Evolutionary conservation across 2,329 filamentous ascomycete genomes (phyloP).

Genomic region (Setomelanomma holmii): DNA sequence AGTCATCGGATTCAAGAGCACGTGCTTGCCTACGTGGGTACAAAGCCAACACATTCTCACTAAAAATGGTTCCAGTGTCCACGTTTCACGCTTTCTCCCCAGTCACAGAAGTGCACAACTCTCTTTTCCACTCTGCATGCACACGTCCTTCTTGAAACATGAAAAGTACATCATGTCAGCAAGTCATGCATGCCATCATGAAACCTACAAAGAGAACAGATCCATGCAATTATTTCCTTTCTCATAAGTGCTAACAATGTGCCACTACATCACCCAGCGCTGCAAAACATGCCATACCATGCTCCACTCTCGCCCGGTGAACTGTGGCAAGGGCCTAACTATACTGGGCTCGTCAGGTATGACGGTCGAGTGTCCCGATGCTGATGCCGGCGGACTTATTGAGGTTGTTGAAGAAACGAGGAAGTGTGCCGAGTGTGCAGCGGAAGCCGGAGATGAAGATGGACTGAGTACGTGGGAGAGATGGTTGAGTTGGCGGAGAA

Average conservation of each 20-base stretch:
- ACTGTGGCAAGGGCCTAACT: conserved; percentile 1
- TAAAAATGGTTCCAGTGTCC: no score
- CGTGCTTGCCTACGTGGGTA: no score
- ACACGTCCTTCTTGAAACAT: no score
- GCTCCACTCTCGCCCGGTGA: neutral
- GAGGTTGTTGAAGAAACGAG: neutral
- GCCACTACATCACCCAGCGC: neutral
- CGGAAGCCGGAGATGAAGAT: neutral
- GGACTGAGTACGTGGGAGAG: no score
- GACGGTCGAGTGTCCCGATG: neutral
- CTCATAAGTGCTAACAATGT: conserved; percentile 1
- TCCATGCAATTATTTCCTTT: neutral
- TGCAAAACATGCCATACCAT: neutral
- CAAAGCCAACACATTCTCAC: no score
- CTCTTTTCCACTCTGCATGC: no score
- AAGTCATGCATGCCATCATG: neutral
- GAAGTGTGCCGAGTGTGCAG: neutral
- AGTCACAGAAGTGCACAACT: no score
- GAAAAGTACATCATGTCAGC: no score
- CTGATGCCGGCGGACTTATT: neutral
- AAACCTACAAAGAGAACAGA: neutral
- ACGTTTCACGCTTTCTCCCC: no score
- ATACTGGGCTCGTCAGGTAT: neutral
- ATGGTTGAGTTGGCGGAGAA: no score
- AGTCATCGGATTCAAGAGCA: no score